These are phyloP conservation scores for Yarrowia alimentaria DNA, from an alignment of 805 yeast genomes.

Conservation along the genomic window DNA sequence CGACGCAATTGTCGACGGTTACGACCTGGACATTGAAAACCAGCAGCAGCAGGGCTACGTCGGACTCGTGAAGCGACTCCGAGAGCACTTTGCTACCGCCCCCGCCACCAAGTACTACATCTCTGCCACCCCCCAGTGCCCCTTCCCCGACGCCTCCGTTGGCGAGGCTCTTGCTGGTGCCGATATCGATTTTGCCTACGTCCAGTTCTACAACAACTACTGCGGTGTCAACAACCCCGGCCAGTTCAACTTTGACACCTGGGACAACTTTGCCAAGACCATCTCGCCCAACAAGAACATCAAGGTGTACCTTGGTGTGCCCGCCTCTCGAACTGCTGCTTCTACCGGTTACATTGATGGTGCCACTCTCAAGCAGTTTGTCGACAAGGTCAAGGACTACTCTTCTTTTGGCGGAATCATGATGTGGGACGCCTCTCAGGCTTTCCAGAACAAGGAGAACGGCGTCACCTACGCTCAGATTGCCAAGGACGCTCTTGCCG, in stretches of 20 bases:
- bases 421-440: constrained; percentile 81
- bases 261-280: constrained; percentile 51
- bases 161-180: constrained; percentile 46
- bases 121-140: constrained; percentile 70
- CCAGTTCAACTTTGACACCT: constrained; percentile 47
- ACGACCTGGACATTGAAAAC: constrained; percentile 61
- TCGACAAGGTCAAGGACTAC: constrained; percentile 35
- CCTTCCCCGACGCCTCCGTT: constrained; percentile 54
- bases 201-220: constrained; percentile 66
- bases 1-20: constrained; percentile 61
- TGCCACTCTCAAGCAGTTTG: constrained; percentile 38
- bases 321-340: constrained; percentile 55
- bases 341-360: constrained; percentile 55
- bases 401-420: constrained; percentile 60
- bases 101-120: constrained; percentile 50
- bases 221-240: constrained; percentile 39
- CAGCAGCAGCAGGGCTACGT: constrained; percentile 50
- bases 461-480: constrained; percentile 1
- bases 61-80: constrained; percentile 44
- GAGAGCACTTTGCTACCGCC: constrained; percentile 34
- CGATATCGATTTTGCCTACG: constrained; percentile 56
- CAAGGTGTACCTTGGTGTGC: constrained; percentile 61
- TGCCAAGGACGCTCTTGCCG: constrained; percentile 24
- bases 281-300: constrained; percentile 52
- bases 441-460: constrained; percentile 38